Evolutionary conservation across 2,329 filamentous ascomycete species (phyloP).

Genomic region (Dichotomopilus funicola): DNA sequence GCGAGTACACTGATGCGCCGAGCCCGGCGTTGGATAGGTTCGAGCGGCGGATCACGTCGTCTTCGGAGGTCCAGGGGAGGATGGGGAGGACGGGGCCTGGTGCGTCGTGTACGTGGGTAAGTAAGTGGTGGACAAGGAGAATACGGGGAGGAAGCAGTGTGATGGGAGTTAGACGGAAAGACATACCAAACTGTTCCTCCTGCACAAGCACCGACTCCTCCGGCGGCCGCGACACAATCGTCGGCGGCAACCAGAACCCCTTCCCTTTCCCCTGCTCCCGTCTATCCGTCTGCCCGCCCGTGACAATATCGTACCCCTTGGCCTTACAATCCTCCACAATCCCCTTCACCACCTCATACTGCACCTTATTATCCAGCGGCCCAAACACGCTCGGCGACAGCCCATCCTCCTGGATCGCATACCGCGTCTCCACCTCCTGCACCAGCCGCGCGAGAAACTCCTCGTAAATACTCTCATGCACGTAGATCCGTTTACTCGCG

Average conservation of each 20-base stretch:
- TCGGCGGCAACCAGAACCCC: constrained; percentile 54
- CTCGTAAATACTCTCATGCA: constrained; percentile 55
- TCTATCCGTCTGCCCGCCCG: constrained; percentile 38
- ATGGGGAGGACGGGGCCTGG: constrained; percentile 56
- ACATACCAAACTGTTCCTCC: constrained; percentile 54
- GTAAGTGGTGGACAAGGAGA: background rate
- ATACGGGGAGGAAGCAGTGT: background rate
- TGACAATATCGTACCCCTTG: constrained; percentile 45
- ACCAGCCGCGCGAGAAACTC: constrained; percentile 41
- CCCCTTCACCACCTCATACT: constrained; percentile 53
- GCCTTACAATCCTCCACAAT: constrained; percentile 50
- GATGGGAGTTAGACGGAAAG: constrained; percentile 17
- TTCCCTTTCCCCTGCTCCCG: constrained; percentile 10
- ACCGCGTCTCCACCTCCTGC: constrained; percentile 38
- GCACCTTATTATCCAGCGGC: constrained; percentile 59
- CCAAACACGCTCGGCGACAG: constrained; percentile 39
- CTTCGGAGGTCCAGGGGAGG: constrained; percentile 54
- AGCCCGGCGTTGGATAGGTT: constrained; percentile 49
- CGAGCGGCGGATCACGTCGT: constrained; percentile 50
- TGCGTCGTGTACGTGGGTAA: background rate
- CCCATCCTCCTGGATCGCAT: constrained; percentile 32
- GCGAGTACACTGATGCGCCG: constrained; percentile 52
- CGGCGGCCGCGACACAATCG: constrained; percentile 51
- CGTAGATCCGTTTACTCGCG: constrained; percentile 52
- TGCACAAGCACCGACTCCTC: constrained; percentile 48